These are phyloP conservation scores for Penicillium sp. DNA, from an alignment of 2,329 filamentous ascomycete species.

Conservation along the genomic window DNA sequence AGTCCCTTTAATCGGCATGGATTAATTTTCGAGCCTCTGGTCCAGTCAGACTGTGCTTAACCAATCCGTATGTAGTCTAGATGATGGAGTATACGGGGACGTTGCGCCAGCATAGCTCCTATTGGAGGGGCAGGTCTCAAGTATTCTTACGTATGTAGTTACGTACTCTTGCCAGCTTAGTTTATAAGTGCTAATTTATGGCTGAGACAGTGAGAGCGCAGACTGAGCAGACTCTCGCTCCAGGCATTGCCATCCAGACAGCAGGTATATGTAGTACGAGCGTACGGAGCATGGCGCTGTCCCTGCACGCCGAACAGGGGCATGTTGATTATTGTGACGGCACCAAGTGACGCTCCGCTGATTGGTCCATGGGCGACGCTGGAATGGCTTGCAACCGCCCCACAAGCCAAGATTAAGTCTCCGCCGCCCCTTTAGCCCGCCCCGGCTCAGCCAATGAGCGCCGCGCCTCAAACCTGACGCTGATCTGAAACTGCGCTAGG, in stretches of 20 bases:
- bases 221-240: too few species aligned
- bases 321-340: neutral
- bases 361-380: neutral
- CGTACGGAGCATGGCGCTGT: neutral
- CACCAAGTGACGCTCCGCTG: neutral
- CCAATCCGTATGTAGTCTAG: neutral
- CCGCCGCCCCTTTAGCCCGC: neutral
- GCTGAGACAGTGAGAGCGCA: too few species aligned
- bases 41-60: neutral
- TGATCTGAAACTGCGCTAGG: slow-evolving; percentile 14
- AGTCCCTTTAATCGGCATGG: neutral
- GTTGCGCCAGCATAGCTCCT: neutral
- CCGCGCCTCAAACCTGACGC: neutral
- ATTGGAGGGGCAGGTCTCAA: neutral
- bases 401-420: slow-evolving; percentile 6
- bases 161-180: neutral
- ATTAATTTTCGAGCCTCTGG: neutral
- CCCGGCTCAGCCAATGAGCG: neutral
- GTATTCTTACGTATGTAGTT: neutral
- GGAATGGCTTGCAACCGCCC: neutral
- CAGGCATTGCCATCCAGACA: too few species aligned
- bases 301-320: neutral
- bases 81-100: slow-evolving; percentile 5
- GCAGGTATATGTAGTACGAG: too few species aligned
- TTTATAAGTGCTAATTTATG: too few species aligned